Evolutionary conservation across 768 basidiomycete species (phyloP).

Genomic region (Suillus placidus): DNA sequence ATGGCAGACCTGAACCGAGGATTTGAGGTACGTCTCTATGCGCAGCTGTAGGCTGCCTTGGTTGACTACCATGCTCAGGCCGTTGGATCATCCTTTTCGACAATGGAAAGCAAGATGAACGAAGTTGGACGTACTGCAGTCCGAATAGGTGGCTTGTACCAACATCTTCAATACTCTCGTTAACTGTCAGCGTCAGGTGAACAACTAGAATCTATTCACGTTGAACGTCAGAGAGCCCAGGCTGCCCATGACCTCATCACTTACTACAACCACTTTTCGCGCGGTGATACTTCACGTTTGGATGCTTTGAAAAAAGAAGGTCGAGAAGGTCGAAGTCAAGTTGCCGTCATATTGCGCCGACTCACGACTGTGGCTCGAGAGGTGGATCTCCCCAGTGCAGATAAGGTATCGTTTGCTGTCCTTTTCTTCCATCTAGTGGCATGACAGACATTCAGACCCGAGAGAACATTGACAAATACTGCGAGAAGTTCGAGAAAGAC

Average conservation of each 20-base stretch:
- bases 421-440: not conserved
- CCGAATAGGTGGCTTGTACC: slow-evolving; percentile 70
- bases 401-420: slow-evolving; percentile 53
- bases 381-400: slow-evolving; percentile 83
- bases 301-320: slow-evolving; percentile 87
- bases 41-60: slow-evolving; percentile 3
- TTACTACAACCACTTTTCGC: slow-evolving; percentile 91
- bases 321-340: slow-evolving; percentile 82
- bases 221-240: slow-evolving; percentile 89
- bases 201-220: slow-evolving; percentile 92
- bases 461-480: slow-evolving; percentile 93
- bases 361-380: slow-evolving; percentile 90
- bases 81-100: slow-evolving; percentile 84
- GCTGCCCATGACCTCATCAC: slow-evolving; percentile 93
- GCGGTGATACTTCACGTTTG: slow-evolving; percentile 72
- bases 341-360: slow-evolving; percentile 84
- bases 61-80: slow-evolving; percentile 48
- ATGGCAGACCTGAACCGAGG: slow-evolving; percentile 91
- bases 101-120: slow-evolving; percentile 89
- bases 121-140: slow-evolving; percentile 94
- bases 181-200: slow-evolving; percentile 59
- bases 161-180: slow-evolving; percentile 7
- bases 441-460: slow-evolving; percentile 56
- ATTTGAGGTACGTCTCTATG: slow-evolving; percentile 72
- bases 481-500: slow-evolving; percentile 98